Base-by-base conservation (phyloP, 495 filamentous ascomycete species). In the Aspergillus heteromorphus region DNA sequence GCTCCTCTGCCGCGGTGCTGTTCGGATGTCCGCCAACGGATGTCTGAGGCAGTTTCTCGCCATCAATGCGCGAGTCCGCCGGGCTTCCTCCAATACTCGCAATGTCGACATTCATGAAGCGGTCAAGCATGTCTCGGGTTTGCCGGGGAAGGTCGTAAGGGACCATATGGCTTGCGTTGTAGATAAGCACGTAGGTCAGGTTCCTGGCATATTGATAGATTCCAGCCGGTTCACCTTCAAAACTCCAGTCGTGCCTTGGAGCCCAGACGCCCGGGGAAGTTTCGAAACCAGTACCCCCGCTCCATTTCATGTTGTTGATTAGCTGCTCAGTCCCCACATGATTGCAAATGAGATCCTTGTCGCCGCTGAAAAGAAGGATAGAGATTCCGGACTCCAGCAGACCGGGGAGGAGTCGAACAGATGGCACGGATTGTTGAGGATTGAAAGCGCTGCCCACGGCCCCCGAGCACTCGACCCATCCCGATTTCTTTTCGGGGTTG, bases 101-200 rank as follows among this genome's bases (percentile, higher is more conserved):
- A 56, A 97, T 96, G 65, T 98, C 90, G 19, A 98, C 91, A 29
- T 83, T 83, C 77, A 96, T 90, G 70, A 97, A 97, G 16, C 93
- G 87, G 68, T 97, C 93, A 9, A 97, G 83, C 95, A 98, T 98
- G 66, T 97, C 93, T 43, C 93, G 83, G 8, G 85, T 88, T 45
- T 91, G 84, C 20, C 91, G 83, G 11, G 95, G 84, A 59, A 86
- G 87, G 67, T 98, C 92, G 66, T 91, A 97, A 6, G 93, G 93
- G 2, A 97, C 93, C 93, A 98, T 98, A 67, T 98, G 93, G 48
- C 86, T 91, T 27, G 89, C 82, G 71, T 97, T 96, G 77, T 95
- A 92, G 72, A 97, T 95, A 25, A 93, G 77, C 11, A 97, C 84
- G 68, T 98, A 98, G 6, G 93, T 98, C 45, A 98, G 72, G 65